Conservation (phyloP, 1,139 yeast genomes). For the Taphrina sp. region DNA sequence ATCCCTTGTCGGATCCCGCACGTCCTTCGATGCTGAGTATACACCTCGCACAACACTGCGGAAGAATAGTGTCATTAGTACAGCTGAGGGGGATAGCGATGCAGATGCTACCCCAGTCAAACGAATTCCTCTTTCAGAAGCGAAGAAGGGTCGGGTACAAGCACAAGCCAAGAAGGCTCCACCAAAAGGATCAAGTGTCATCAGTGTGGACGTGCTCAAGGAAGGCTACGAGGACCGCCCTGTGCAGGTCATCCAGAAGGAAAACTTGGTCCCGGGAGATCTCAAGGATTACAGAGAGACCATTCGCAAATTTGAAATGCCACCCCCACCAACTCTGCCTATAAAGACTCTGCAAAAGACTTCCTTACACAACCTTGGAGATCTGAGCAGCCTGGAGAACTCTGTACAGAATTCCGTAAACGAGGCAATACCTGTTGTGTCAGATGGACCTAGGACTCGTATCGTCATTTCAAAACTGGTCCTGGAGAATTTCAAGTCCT, state of each 20-base stretch:
- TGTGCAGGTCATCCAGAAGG: too few relatives aligned
- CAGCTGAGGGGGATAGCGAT: too few relatives aligned
- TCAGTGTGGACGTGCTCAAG: not conserved
- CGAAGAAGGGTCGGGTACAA: not conserved
- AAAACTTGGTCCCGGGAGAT: not conserved
- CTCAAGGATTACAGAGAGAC: too few relatives aligned
- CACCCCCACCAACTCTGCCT: conserved; percentile 17
- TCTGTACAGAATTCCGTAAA: not conserved
- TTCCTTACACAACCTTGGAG: too few relatives aligned
- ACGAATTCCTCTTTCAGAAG: conserved; percentile 9
- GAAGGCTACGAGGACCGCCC: not conserved
- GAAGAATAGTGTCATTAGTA: not conserved
- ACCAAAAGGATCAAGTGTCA: not conserved
- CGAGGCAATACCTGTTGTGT: not conserved
- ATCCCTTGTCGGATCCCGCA: conserved; percentile 11
- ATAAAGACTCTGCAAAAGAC: not conserved
- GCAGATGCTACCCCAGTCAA: not conserved
- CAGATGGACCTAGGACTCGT: conserved; percentile 49
- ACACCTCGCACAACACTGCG: conserved; percentile 8
- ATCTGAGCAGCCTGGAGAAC: too few relatives aligned
- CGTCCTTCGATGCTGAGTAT: conserved; percentile 20
- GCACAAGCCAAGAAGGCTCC: conserved; percentile 1
- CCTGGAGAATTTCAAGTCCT: conserved; percentile 85
- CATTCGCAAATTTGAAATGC: too few relatives aligned
- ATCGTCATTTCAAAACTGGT: conserved; percentile 72